phyloP scores from a whole-genome alignment of 2,329 filamentous ascomycete species.

The Fusarium kyushuense region DNA sequence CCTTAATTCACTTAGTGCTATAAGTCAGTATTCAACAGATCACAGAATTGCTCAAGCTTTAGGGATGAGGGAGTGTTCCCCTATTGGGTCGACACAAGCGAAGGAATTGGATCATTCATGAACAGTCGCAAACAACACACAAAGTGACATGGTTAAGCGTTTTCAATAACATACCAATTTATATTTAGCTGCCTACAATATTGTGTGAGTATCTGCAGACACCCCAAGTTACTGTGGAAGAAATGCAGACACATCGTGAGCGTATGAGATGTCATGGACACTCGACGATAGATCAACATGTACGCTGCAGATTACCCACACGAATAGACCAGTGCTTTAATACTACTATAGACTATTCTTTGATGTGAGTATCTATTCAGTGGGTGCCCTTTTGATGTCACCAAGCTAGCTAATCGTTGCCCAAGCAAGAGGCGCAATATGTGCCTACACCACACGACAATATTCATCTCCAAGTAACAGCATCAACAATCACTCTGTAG shows the following conservation, averaged over 20 bases:
- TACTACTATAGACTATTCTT: rapidly evolving
- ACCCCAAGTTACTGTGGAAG: background rate
- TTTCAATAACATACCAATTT: rapidly evolving
- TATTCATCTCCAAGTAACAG: background rate
- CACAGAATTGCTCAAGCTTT: background rate
- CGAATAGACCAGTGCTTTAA: rapidly evolving
- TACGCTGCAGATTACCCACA: background rate
- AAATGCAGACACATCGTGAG: background rate
- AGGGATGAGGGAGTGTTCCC: background rate
- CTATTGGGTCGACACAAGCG: background rate
- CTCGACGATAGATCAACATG: background rate
- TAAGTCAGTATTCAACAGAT: background rate
- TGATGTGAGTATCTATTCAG: rapidly evolving
- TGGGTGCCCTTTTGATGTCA: too few relatives aligned
- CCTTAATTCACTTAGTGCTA: too few relatives aligned
- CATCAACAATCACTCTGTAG: background rate
- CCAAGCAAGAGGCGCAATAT: background rate
- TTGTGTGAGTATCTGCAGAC: too few relatives aligned
- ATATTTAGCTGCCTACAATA: background rate
- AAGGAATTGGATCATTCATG: background rate
- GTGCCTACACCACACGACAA: background rate
- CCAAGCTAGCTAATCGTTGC: background rate
- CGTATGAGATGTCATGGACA: background rate
- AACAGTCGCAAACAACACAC: background rate
- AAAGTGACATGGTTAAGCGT: background rate